Evolutionary conservation across 163 green algal species (phyloP), one percentile per base, ranked within the genome.

Genomic region (Chlamydomonas reinhardtii): DNA sequence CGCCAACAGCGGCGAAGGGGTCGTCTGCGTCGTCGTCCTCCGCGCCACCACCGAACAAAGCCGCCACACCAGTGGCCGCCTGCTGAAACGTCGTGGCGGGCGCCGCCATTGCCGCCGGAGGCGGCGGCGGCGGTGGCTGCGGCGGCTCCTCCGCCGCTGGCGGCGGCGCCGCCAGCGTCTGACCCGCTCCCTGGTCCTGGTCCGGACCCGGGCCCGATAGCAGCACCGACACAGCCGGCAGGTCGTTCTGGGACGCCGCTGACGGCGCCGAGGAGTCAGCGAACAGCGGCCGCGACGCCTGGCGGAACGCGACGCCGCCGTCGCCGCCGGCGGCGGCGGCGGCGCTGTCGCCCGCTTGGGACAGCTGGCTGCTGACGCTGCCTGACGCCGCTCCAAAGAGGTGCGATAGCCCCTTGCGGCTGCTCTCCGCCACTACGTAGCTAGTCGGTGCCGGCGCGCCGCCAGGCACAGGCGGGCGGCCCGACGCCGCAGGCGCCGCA

Each of bases 41-140:
- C 2, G 22, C 78, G 19, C 9, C 68, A 32, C 80, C 69, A 22
- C 80, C 80, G 19, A 86, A 86, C 70, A 86, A 35, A 34, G 80
- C 25, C 2, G 80, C 75, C 5, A 79, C 80, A 1, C 35, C 56
- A 2, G 0, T 65, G 31, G 35, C 14, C 0, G 64, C 70, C 59
- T 80, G 31, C 32, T 73, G 69, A 37, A 65, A 86, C 4, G 69
- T 56, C 1, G 34, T 76, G 8, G 39, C 70, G 4, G 48, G 48
- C 29, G 73, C 16, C 59, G n/a, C n/a, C n/a, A n/a, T n/a, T n/a
- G n/a, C n/a, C n/a, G 73, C n/a, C 19, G 48, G 16, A 11, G 48
- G n/a, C 27, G 29, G 24, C 15, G 66, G 3, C 31, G 32, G 31
- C 66, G n/a, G n/a, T 5, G 69, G 52, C 12, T 25, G 34, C 24